These are phyloP conservation scores for Phytophthora vignae DNA, from an alignment of 352 stramenopile genomes.

Conservation along the genomic window DNA sequence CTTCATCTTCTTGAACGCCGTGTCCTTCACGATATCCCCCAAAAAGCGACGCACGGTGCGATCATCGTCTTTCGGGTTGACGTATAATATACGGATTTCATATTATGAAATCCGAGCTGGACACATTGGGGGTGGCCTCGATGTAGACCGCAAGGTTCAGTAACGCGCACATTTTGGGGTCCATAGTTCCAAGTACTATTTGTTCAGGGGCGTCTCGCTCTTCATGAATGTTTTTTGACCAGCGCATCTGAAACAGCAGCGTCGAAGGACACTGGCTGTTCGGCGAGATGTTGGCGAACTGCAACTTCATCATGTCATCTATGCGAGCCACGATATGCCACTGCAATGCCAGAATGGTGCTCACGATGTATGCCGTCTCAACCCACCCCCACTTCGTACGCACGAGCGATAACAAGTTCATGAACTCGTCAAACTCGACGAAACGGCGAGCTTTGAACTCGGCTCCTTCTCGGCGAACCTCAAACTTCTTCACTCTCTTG, in stretches of 20 bases:
- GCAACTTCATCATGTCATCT: conserved; percentile 27
- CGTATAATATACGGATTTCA: no score
- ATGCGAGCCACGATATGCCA: conserved; percentile 14
- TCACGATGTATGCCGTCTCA: conserved; percentile 8
- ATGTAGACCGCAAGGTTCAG: conserved; percentile 29
- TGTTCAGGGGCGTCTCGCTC: conserved; percentile 33
- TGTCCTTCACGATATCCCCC: conserved; percentile 10
- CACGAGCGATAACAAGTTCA: conserved; percentile 11
- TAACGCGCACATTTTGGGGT: conserved; percentile 25
- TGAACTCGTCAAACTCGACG: conserved; percentile 23
- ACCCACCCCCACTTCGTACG: neutral
- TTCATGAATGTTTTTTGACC: conserved; percentile 55
- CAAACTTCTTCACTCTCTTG: conserved; percentile 24
- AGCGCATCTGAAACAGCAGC: conserved; percentile 10
- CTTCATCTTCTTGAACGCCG: conserved; percentile 14
- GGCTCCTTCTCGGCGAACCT: conserved; percentile 23
- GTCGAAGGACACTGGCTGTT: conserved; percentile 9
- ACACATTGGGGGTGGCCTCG: conserved; percentile 5
- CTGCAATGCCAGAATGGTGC: conserved; percentile 17
- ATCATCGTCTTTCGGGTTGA: conserved; percentile 24
- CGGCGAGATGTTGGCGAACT: conserved; percentile 16
- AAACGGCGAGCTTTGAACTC: neutral
- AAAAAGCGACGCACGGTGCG: conserved; percentile 19
- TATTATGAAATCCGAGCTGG: conserved; percentile 15
- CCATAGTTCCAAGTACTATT: conserved; percentile 30